Base-by-base conservation (phyloP, 495 filamentous ascomycete genomes). In the Podospora bellae-mahoneyi region DNA sequence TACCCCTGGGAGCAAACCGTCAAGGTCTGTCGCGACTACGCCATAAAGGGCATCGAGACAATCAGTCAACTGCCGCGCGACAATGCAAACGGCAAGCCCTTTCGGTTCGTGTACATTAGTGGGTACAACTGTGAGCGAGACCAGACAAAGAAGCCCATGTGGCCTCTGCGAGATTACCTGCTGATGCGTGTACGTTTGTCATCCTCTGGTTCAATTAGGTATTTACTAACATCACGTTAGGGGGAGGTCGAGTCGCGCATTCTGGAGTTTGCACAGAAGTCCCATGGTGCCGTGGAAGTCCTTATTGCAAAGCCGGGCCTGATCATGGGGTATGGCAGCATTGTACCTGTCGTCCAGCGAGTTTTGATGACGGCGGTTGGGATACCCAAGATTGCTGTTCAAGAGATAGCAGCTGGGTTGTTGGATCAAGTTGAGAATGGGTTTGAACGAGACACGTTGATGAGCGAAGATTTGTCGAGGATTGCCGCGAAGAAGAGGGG, bases 21-120 rank as follows among this genome's bases (percentile, higher is more conserved):
- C 58, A 80, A 78, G 57, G 74, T 85, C 0, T 84, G 77, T 59
- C 75, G 75, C 7, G 81, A 81, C 55, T 84, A 81, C 66, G 77
- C 82, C 0, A 60, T 81, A 3, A 67, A 72, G 3, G 84, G 75
- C 0, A 71, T 86, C 28, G 66, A 79, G 65, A 76, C 78, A 27
- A 78, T 86, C 13, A 65, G 71, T 32, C 64, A 69, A 23, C 64
- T 73, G 20, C 30, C 71, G 0, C 60, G 62, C 30, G 0, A 13
- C 15, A 58, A 66, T 57, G 15, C 39, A 16, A 48, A 16, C 39
- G 39, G 39, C 39, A 20, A 34, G 59, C 76, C 75, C 13, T 78
- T 84, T 48, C 72, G 77, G 18, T 87, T 86, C 67, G 63, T 85
- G n/a, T 85, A 84, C 64, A 73, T 82, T 20, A 84, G 81, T 66